A percentile compares a stretch with the other conserved stretches of the same genome.
These are phyloP conservation scores for Vigna hirtella DNA, from an alignment of 306 rosid genomes.

Conservation along the genomic window DNA sequence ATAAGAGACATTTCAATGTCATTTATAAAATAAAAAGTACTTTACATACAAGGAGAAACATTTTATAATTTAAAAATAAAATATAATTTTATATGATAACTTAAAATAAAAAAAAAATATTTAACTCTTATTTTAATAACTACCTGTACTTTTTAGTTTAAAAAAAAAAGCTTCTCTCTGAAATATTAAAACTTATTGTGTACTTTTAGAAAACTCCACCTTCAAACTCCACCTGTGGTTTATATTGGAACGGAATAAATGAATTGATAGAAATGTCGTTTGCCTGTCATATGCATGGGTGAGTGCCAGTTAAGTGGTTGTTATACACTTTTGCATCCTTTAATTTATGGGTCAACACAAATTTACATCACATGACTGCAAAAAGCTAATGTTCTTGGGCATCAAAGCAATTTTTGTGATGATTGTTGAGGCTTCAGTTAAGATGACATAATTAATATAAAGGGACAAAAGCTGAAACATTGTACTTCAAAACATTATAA, in stretches of 20 bases:
- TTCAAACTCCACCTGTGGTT: neutral
- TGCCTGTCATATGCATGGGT: slow-evolving; percentile 19
- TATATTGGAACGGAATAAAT: neutral
- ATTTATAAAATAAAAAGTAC: no score
- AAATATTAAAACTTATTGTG: neutral
- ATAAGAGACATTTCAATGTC: no score
- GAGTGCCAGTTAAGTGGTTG: slow-evolving; percentile 20
- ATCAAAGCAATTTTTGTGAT: neutral
- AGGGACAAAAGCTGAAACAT: slow-evolving; percentile 15
- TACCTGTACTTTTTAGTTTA: no score
- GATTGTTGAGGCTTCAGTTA: neutral
- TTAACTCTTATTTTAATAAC: no score
- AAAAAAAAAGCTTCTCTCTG: neutral
- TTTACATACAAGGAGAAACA: no score
- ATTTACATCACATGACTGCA: slow-evolving; percentile 8
- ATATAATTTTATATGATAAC: no score
- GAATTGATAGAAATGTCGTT: neutral
- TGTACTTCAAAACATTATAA: slow-evolving; percentile 25
- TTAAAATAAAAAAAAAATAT: no score
- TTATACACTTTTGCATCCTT: slow-evolving; percentile 1
- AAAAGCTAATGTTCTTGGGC: slow-evolving; percentile 1
- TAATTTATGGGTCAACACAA: slow-evolving; percentile 24
- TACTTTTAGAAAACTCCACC: neutral
- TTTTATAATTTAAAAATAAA: no score
- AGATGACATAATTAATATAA: neutral